phyloP scores from a whole-genome alignment of 2,329 filamentous ascomycete species.

The Aspergillus niger region DNA sequence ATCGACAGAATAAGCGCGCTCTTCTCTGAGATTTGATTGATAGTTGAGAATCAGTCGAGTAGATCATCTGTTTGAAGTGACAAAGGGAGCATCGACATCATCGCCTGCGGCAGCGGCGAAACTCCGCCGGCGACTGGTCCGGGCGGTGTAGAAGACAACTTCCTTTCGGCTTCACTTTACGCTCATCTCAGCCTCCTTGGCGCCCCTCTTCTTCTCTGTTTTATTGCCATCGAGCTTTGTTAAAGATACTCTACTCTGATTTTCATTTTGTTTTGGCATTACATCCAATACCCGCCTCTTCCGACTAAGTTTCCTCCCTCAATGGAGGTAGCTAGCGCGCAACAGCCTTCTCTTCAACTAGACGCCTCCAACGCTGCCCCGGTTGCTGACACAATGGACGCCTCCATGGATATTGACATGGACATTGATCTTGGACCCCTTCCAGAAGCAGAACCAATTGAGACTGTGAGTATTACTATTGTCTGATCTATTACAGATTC shows the following conservation, averaged over 20 bases:
- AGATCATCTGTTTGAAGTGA: too few species aligned
- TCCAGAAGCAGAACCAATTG: slow-evolving; percentile 41
- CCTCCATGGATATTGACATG: slow-evolving; percentile 71
- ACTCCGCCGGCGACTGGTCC: slow-evolving; percentile 1
- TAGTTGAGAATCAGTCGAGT: too few species aligned
- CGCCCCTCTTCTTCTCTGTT: neutral
- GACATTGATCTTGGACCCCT: slow-evolving; percentile 61
- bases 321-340: slow-evolving; percentile 9
- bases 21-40: too few species aligned
- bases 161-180: slow-evolving; percentile 8
- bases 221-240: neutral
- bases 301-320: neutral
- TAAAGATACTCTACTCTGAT: neutral
- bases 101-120: neutral
- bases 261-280: neutral
- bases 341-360: slow-evolving; percentile 12
- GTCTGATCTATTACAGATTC: slow-evolving; percentile 7
- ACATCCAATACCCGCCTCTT: neutral
- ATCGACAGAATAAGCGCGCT: too few species aligned
- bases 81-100: neutral
- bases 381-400: slow-evolving; percentile 28
- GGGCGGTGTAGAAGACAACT: slow-evolving; percentile 7
- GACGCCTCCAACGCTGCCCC: slow-evolving; percentile 2
- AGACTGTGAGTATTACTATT: slow-evolving; percentile 29
- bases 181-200: neutral